Evolutionary conservation across 139 green algal genomes (phyloP).

Genomic region (Micromonas commoda): DNA sequence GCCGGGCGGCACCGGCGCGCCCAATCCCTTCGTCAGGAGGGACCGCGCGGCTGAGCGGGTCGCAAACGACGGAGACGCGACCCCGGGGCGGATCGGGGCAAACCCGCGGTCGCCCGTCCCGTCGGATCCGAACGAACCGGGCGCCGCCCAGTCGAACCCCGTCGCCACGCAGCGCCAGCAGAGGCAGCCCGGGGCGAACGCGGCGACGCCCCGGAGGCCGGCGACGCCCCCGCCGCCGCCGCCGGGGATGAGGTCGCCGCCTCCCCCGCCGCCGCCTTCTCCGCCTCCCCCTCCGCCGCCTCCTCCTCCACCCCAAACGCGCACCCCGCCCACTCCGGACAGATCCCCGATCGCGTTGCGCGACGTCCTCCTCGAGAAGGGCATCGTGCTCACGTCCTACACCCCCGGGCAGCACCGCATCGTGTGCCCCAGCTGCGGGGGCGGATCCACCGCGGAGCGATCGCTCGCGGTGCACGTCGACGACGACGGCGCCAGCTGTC

Average conservation of each 20-base stretch:
- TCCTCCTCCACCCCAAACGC: neutral
- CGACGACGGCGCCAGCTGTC: neutral
- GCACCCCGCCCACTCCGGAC: neutral
- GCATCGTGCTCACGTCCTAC: slow-evolving; percentile 15
- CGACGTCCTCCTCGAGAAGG: neutral
- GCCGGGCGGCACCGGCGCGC: too few relatives aligned
- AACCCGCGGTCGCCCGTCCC: too few relatives aligned
- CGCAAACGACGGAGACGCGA: too few relatives aligned
- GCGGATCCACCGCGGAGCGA: slow-evolving; percentile 3
- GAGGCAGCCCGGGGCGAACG: neutral
- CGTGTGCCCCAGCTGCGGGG: slow-evolving; percentile 3
- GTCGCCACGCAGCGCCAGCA: neutral
- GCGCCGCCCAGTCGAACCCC: neutral
- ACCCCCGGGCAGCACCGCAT: slow-evolving; percentile 20
- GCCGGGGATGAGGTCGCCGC: neutral
- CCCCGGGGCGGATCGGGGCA: too few relatives aligned
- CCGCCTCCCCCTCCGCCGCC: neutral
- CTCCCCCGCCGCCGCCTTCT: neutral
- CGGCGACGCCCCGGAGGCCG: neutral
- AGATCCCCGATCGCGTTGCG: neutral
- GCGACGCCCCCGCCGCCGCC: neutral
- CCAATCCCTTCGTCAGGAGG: too few relatives aligned
- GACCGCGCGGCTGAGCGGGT: too few relatives aligned
- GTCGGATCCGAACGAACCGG: neutral
- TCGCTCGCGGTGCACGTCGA: slow-evolving; percentile 19